Evolutionary conservation across 257 asterid species (phyloP).

Genomic region (Solanum dulcamara): DNA sequence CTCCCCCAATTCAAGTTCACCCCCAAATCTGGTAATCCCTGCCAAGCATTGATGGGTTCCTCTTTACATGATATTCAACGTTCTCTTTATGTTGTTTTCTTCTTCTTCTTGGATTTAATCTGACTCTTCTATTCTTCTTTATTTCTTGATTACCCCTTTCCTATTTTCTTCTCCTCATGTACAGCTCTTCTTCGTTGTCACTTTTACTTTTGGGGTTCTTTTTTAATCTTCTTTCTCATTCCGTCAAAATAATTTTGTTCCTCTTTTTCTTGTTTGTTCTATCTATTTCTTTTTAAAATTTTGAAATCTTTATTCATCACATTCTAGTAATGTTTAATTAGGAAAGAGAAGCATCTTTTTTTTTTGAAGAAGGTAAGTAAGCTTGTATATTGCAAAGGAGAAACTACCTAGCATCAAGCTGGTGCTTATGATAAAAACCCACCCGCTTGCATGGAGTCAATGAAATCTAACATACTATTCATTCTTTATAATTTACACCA

Average conservation of each 20-base stretch:
- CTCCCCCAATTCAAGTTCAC: not conserved
- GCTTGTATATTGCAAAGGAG: not conserved
- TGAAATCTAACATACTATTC: not conserved
- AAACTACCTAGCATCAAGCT: not conserved
- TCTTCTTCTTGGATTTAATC: not conserved
- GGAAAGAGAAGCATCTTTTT: not conserved
- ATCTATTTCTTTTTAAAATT: not conserved
- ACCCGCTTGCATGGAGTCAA: not conserved
- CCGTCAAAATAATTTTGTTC: not conserved
- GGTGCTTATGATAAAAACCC: not conserved
- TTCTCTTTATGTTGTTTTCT: not conserved
- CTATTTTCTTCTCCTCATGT: not conserved
- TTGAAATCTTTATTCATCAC: not conserved
- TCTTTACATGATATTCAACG: not conserved
- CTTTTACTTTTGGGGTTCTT: not conserved
- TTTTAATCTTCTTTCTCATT: not conserved
- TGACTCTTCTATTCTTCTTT: not conserved
- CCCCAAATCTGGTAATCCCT: not conserved
- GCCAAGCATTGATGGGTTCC: not conserved
- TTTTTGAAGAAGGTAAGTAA: not conserved
- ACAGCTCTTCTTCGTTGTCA: not conserved
- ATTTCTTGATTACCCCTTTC: not conserved
- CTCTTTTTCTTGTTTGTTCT: not conserved
- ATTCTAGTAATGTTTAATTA: not conserved
- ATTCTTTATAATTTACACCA: not conserved